A percentile compares a stretch with the other conserved stretches of the same genome.
Conservation (phyloP, 805 yeast genomes). For the Candida railenensis region DNA sequence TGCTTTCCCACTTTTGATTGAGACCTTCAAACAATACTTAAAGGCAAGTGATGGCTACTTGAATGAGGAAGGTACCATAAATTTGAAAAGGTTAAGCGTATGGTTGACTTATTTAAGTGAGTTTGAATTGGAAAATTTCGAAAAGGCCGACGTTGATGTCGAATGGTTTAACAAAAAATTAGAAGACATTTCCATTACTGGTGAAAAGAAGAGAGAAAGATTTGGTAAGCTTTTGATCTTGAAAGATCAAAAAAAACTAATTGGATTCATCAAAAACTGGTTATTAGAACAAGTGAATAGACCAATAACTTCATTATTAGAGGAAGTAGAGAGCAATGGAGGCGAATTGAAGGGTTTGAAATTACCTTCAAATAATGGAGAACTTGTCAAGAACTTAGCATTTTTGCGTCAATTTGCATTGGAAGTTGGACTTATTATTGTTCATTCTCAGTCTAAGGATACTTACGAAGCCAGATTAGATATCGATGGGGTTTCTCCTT, state of each 20-base stretch:
- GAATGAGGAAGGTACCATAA: constrained; percentile 78
- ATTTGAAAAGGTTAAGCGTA: constrained; percentile 64
- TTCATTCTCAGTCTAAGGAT: constrained; percentile 59
- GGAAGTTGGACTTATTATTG: constrained; percentile 64
- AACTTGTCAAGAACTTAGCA: constrained; percentile 49
- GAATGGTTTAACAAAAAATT: constrained; percentile 90
- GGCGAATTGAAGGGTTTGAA: constrained; percentile 15
- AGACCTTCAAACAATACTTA: constrained; percentile 82
- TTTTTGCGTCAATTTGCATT: constrained; percentile 64
- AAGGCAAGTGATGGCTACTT: constrained; percentile 77
- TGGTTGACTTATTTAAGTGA: constrained; percentile 77
- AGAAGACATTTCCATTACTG: constrained; percentile 72
- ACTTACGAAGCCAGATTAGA: constrained; percentile 63
- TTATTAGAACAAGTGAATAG: constrained; percentile 31
- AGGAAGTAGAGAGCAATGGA: constrained; percentile 26
- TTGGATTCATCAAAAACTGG: constrained; percentile 58
- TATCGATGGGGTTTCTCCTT: constrained; percentile 69
- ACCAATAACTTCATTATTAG: constrained; percentile 31
- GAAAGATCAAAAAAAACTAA: constrained; percentile 73
- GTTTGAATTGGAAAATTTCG: constrained; percentile 85
- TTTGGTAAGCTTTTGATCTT: constrained; percentile 63
- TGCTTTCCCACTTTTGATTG: constrained; percentile 89
- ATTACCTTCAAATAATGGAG: constrained; percentile 42
- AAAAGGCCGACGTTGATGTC: constrained; percentile 76
- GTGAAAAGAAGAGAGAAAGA: constrained; percentile 65